Evolutionary conservation across 2,329 filamentous ascomycete species (phyloP).

Genomic region (Botrytis paeoniae): DNA sequence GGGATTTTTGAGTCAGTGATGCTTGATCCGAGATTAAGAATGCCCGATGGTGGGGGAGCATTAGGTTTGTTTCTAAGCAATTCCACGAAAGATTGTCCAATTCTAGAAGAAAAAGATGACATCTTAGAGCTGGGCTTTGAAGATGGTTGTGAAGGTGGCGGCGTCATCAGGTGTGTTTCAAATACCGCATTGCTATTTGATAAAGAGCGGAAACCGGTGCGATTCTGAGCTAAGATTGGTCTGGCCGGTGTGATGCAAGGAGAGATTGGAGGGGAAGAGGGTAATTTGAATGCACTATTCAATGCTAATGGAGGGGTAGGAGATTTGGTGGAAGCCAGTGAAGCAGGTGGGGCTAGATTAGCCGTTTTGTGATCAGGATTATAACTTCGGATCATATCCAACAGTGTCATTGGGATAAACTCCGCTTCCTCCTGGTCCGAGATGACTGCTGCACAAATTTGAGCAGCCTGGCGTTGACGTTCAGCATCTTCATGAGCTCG

Average conservation of each 20-base stretch:
- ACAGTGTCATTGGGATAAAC: not conserved
- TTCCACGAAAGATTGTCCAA: constrained; percentile 5
- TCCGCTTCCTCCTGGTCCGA: not conserved
- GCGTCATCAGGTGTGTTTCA: not conserved
- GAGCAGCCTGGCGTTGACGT: not conserved
- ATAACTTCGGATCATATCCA: constrained; percentile 13
- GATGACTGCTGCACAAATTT: not conserved
- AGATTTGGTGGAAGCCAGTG: not conserved
- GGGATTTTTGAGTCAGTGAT: constrained; percentile 7
- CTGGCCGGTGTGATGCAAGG: not conserved
- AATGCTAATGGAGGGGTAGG: constrained; percentile 8
- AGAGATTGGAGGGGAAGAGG: constrained; percentile 3
- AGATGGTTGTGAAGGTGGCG: not conserved
- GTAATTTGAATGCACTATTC: not conserved
- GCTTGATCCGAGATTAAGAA: constrained; percentile 9
- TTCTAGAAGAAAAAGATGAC: not conserved
- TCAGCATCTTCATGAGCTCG: not conserved
- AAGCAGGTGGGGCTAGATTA: not conserved
- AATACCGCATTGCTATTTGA: not conserved
- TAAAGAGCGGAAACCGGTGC: not conserved
- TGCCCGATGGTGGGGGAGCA: not conserved
- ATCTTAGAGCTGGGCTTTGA: not conserved
- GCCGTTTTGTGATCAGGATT: not conserved
- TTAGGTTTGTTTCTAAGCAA: constrained; percentile 2
- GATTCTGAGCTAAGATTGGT: not conserved